These are phyloP conservation scores for Volvox reticuliferus DNA, from an alignment of 139 green algal genomes.

Conservation along the genomic window DNA sequence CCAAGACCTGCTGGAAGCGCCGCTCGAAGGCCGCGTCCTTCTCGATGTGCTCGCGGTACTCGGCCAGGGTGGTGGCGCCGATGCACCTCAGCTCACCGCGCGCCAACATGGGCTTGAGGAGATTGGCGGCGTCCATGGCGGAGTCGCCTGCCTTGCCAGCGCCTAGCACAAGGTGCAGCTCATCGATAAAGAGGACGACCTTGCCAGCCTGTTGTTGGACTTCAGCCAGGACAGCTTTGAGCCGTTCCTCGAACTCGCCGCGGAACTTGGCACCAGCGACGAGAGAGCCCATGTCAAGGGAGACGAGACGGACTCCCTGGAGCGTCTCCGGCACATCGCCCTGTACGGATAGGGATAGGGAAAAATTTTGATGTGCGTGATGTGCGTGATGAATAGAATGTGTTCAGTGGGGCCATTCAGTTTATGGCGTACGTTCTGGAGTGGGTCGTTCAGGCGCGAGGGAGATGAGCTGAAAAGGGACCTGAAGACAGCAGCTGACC, in stretches of 20 bases:
- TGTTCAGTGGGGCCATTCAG: too few species aligned
- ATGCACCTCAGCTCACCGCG: conserved; percentile 96
- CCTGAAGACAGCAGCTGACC: too few species aligned
- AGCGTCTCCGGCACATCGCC: conserved; percentile 87
- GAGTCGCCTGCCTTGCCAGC: conserved; percentile 81
- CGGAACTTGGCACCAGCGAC: conserved; percentile 85
- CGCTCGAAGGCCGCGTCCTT: conserved; percentile 95
- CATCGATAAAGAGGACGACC: conserved; percentile 93
- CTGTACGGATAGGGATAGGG: neutral
- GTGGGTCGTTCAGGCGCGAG: too few species aligned
- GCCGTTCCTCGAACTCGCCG: conserved; percentile 95
- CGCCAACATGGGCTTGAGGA: conserved; percentile 97
- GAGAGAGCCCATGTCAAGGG: conserved; percentile 93
- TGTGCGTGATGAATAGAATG: too few species aligned
- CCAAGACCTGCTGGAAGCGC: conserved; percentile 91
- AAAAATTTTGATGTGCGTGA: neutral
- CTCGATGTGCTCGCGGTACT: conserved; percentile 96
- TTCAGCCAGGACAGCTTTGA: conserved; percentile 82
- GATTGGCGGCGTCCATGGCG: conserved; percentile 94
- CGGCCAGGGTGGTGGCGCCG: conserved; percentile 91
- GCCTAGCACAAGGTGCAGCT: conserved; percentile 60
- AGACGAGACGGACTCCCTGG: conserved; percentile 77
- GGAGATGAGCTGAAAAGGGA: too few species aligned
- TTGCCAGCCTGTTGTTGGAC: conserved; percentile 68
- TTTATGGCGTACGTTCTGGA: too few species aligned